Evolutionary conservation across 2,329 filamentous ascomycete genomes (phyloP), one percentile per base, ranked within the genome.

Genomic region (Trichoderma semiorbis): DNA sequence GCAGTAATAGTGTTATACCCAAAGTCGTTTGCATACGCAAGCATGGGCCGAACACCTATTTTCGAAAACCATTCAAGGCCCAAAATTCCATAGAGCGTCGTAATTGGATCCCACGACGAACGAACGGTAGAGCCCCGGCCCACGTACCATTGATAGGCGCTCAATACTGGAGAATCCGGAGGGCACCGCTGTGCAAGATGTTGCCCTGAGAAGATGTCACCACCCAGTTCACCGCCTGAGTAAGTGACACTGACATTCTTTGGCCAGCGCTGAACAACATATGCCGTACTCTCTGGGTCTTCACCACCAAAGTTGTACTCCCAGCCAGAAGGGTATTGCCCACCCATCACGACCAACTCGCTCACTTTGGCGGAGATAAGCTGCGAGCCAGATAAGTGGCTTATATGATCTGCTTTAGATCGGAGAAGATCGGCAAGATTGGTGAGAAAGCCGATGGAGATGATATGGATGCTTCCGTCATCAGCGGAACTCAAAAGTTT

Each of bases 251-350:
- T 50, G 55, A 69, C 55, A 26, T 18, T 47, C 26, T 60, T 50
- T 18, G 65, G 65, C 65, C 65, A 61, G 7, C 61, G 26, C 3
- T 61, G 12, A 30, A 69, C n/a, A 24, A 69, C 55, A 16, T 69
- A 47, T 34, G 65, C 55, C 1, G 65, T 69, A 4, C 36, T 50
- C 21, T 61, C 55, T 5, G 65, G 55, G 16, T 69, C 36, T 7
- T 11, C n/a, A 14, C 65, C 65, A 12, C 65, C 65, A 32, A 69
- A 69, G 3, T 69, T 69, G n/a, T 62, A 69, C 28, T 69, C 67
- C 67, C 67, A 69, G 7, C 67, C 67, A 18, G 57, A 62, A 5
- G 67, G 67, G 32, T 69, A 69, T 16, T 69, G 28, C 2, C 57
- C 67, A 14, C 67, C 57, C 67, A 69, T 69, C 14, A 69, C 36